A percentile compares a stretch with the other conserved stretches of the same genome.
Conservation (phyloP, 2,329 filamentous ascomycete species). For the Microcyclospora pomicola region DNA sequence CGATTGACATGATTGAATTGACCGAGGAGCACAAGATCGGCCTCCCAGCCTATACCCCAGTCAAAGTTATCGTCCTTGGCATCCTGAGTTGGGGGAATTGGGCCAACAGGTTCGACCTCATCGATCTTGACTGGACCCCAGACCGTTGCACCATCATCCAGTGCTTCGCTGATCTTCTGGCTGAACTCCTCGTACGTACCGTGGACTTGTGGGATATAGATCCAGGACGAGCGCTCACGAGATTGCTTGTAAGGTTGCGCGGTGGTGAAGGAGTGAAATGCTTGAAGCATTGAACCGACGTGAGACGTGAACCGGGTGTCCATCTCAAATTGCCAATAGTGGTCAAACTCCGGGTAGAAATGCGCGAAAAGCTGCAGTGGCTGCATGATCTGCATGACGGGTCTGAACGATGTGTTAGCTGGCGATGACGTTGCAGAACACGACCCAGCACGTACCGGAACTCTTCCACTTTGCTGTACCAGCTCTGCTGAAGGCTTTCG, state of each 20-base stretch:
- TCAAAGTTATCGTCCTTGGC: constrained; percentile 52
- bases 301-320: constrained; percentile 64
- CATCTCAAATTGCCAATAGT: constrained; percentile 71
- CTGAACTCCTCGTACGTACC: constrained; percentile 33
- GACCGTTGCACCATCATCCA: constrained; percentile 20
- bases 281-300: constrained; percentile 61
- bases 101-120: constrained; percentile 52
- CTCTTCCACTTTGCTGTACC: constrained; percentile 31
- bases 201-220: constrained; percentile 38
- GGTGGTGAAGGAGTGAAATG: constrained; percentile 40
- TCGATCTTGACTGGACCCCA: constrained; percentile 24
- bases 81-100: constrained; percentile 55
- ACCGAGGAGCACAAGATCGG: constrained; percentile 45
- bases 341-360: constrained; percentile 64
- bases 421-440: no score
- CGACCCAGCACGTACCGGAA: constrained; percentile 16
- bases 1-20: constrained; percentile 5
- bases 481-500: constrained; percentile 36
- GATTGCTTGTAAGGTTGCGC: constrained; percentile 41
- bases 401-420: constrained; percentile 5
- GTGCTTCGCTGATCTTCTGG: constrained; percentile 19
- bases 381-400: constrained; percentile 44
- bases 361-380: constrained; percentile 60
- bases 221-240: constrained; percentile 41
- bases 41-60: constrained; percentile 79